Base-by-base conservation (phyloP, 2,329 filamentous ascomycete genomes). In the Coniochaeta sp. region DNA sequence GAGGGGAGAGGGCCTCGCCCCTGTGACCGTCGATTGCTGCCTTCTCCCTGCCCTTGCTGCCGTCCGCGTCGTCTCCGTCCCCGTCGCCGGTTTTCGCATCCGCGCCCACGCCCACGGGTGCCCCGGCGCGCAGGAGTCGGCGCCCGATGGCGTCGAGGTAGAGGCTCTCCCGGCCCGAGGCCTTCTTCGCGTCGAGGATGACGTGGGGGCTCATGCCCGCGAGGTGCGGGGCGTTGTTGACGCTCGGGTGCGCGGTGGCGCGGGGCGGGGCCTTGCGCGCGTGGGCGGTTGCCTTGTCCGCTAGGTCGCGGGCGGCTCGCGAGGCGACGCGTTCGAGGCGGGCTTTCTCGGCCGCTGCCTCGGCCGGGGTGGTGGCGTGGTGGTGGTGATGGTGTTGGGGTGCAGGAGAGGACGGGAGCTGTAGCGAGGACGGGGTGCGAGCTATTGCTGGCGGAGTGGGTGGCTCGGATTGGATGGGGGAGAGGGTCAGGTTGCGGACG, bases 141-240 rank as follows among this genome's bases (percentile, higher is more conserved):
- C 75, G 75, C 7, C 76, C 81, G 59, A 88, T 85, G 42, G 84
- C 82, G n/a, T 79, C 79, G 14, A 88, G 75, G 68, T 87, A 96
- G 19, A 89, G 81, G 1, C 88, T 89, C 73, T 96, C 91, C 54
- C 88, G 80, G 16, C 89, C 87, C 1, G 88, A 90, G 1, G 91
- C 89, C 65, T 89, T 88, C 64, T 90, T 89, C 1, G 93, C 90
- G 62, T 90, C 88, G 24, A 90, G 79, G 61, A 96, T 89, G 59
- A 93, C 78, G 67, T 89, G 84, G 2, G 89, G 87, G 8, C 77
- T 73, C 28, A 86, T 74, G 50, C 79, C 77, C 9, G 78, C 75
- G n/a, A 88, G 78, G 69, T 88, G 84, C 17, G 77, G 71, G 16
- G 85, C 79, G 50, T 75, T 72, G 70, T 87, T 88, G 61, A 78